Evolutionary conservation across 768 basidiomycete species (phyloP).

Genomic region (Mycena galericulata): DNA sequence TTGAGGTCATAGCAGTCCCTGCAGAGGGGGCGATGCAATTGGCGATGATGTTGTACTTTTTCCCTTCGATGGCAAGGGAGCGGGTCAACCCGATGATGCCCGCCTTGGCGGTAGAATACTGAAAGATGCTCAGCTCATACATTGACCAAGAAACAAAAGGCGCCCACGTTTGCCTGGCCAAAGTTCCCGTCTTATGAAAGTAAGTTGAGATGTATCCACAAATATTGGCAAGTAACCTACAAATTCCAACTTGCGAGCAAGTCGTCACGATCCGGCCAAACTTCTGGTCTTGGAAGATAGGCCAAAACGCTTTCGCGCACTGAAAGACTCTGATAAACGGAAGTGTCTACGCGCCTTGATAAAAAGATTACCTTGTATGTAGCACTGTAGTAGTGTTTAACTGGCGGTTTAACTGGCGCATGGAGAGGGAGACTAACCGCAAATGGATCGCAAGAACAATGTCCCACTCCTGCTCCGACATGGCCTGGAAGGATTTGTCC

Average conservation of each 20-base stretch:
- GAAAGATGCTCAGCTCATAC: constrained; percentile 16
- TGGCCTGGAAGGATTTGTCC: constrained; percentile 91
- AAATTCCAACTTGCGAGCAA: constrained; percentile 92
- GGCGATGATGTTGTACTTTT: constrained; percentile 89
- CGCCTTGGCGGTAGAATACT: constrained; percentile 95
- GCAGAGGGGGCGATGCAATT: constrained; percentile 91
- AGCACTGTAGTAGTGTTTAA: constrained; percentile 59
- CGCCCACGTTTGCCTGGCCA: constrained; percentile 87
- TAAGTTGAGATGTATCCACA: not conserved
- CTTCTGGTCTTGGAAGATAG: constrained; percentile 95
- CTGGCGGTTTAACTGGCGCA: not conserved
- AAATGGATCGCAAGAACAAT: constrained; percentile 90
- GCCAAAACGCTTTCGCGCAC: constrained; percentile 97
- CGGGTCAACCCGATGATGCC: constrained; percentile 92
- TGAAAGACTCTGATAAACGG: constrained; percentile 42
- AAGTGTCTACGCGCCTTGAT: not conserved
- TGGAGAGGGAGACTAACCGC: constrained; percentile 50
- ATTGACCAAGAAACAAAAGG: not conserved
- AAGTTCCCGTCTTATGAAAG: constrained; percentile 84
- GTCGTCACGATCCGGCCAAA: constrained; percentile 96
- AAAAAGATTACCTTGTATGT: constrained; percentile 82
- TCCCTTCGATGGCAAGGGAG: constrained; percentile 91
- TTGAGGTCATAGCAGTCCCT: constrained; percentile 92
- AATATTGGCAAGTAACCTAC: constrained; percentile 59
- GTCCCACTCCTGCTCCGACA: constrained; percentile 97